Percentiles rank a stretch among this genome's conserved stretches.
These are phyloP conservation scores for Ophiosphaerella korrae DNA, from an alignment of 2,329 filamentous ascomycete genomes.

Conservation along the genomic window DNA sequence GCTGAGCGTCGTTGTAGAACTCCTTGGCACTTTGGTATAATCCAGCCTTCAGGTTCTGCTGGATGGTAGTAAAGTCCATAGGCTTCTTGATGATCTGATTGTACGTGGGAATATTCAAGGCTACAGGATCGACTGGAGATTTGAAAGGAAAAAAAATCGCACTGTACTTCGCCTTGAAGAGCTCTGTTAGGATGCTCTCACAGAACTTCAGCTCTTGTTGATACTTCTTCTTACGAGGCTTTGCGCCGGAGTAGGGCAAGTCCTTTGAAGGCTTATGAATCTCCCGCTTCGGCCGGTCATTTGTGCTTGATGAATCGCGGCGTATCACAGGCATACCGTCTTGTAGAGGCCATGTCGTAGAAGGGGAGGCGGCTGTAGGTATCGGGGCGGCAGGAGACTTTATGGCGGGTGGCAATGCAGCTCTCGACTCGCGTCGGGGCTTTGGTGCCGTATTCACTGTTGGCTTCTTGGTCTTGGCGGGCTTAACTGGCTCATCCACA, in stretches of 20 bases:
- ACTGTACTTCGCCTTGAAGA: conserved; percentile 75
- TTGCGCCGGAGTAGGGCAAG: conserved; percentile 80
- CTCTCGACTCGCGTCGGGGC: conserved; percentile 56
- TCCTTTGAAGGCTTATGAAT: conserved; percentile 92
- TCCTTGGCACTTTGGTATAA: conserved; percentile 84
- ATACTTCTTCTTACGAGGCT: conserved; percentile 88
- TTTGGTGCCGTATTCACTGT: conserved; percentile 35
- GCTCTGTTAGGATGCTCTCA: conserved; percentile 76
- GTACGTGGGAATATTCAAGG: conserved; percentile 90
- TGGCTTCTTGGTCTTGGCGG: conserved; percentile 57
- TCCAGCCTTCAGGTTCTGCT: conserved; percentile 74
- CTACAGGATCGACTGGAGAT: conserved; percentile 87
- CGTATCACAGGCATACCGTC: conserved; percentile 82
- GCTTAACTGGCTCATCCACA: conserved; percentile 60
- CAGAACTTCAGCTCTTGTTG: conserved; percentile 90
- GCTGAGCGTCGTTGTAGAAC: conserved; percentile 79
- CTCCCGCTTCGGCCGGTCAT: conserved; percentile 86
- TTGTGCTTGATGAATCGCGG: conserved; percentile 78
- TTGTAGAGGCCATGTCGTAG: conserved; percentile 72
- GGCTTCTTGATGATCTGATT: conserved; percentile 94
- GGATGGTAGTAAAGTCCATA: conserved; percentile 90
- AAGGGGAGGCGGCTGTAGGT: conserved; percentile 50
- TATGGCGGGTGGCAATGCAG: conserved; percentile 45
- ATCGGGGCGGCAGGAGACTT: conserved; percentile 51
- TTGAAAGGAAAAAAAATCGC: conserved; percentile 75